Base-by-base conservation (phyloP, 2,329 filamentous ascomycete species). In the Niveomyces coronatus region DNA sequence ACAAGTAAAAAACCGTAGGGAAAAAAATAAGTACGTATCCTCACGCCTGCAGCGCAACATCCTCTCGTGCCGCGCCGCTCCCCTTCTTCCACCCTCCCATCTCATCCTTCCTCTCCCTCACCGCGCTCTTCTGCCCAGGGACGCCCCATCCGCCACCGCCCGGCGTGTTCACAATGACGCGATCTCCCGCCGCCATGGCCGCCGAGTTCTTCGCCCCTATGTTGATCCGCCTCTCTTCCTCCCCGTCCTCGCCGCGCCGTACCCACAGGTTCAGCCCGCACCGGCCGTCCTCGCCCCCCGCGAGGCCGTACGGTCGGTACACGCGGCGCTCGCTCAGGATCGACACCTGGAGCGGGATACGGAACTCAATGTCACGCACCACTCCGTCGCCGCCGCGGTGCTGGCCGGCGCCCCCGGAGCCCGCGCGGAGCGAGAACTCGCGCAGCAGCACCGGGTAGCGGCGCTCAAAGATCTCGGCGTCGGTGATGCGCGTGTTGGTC, bases 211-310 rank as follows among this genome's bases (percentile, higher is more conserved):
- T 89, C 2, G 76, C 82, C 1, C 83, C 83, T 27, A 88, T 55
- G 50, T 84, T 87, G 52, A 88, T 79, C 27, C 79, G 63, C 55
- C 79, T 70, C 54, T 77, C 65, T 50, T 68, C 70, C 45, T 72
- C 68, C 6, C 53, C 51, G 9, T 61, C 58, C 0, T 68, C 64
- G 37, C 89, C 79, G 44, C 74, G 80, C 7, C 85, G 68, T 22
- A 93, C 79, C 89, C 89, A 96, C 31, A 93, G 65, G 49, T 96
- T 96, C 44, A 88, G 63, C 0, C 89, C 89, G 35, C 82, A 81
- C 48, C 76, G 62, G 0, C 78, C 89, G 44, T 89, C 82, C 40
- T 79, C 80, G 4, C 89, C 89, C 1, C 89, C 89, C 16, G 78
- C 79, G 42, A 95, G 68, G 0, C 89, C 88, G 48, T 88, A 94